These are phyloP conservation scores for Xylariomycetidae sp. DNA, from an alignment of 2,329 filamentous ascomycete genomes.

Conservation along the genomic window DNA sequence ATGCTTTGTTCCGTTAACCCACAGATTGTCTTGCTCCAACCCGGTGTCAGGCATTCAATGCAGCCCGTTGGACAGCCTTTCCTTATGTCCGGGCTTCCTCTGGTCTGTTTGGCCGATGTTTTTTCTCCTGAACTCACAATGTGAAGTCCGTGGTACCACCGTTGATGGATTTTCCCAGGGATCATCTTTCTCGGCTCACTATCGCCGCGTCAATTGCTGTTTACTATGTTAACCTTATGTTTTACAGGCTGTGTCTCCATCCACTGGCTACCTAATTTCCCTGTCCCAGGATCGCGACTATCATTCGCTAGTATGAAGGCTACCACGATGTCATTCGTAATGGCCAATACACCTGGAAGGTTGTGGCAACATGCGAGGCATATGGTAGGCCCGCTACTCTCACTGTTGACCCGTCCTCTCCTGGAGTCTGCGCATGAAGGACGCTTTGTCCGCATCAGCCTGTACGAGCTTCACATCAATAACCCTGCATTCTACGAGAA, in stretches of 20 bases:
- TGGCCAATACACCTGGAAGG: conserved; percentile 1
- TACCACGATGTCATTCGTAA: conserved; percentile 2
- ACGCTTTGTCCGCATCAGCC: background rate
- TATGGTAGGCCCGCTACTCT: conserved; percentile 1
- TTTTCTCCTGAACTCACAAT: too few species aligned
- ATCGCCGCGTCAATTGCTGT: background rate
- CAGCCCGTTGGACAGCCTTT: too few species aligned
- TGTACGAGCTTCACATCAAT: background rate
- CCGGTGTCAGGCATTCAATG: too few species aligned
- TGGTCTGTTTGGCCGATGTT: too few species aligned
- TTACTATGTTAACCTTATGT: background rate
- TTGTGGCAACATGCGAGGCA: background rate
- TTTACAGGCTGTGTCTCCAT: conserved; percentile 1
- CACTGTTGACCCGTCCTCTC: background rate
- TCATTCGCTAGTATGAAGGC: conserved; percentile 1
- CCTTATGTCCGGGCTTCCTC: too few species aligned
- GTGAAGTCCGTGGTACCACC: too few species aligned
- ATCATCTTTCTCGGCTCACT: background rate
- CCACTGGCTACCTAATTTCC: conserved; percentile 1
- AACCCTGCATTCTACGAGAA: background rate
- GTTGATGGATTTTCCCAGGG: background rate
- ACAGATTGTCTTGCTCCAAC: too few species aligned
- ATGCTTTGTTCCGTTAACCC: too few species aligned
- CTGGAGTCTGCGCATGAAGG: background rate
- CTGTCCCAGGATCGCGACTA: background rate